Percentiles rank a stretch among this genome's conserved stretches.
phyloP scores from a whole-genome alignment of 306 rosid species.

The Leucaena leucocephala region DNA sequence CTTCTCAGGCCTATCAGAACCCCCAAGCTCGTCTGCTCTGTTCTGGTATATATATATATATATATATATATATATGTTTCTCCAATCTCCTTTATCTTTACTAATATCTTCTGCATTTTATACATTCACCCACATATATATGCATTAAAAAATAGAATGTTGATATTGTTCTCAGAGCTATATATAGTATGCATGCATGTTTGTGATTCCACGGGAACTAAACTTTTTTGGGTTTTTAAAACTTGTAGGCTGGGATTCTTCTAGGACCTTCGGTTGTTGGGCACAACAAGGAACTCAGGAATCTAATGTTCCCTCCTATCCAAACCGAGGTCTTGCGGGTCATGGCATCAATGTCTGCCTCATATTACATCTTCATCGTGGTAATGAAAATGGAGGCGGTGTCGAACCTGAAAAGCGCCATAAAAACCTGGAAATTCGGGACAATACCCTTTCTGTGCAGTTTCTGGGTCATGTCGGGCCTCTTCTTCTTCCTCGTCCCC shows the following conservation, averaged over 20 bases:
- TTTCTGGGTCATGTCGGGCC: neutral
- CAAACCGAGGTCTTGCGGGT: neutral
- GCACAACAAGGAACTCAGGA: neutral
- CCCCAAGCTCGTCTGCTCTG: conserved; percentile 52
- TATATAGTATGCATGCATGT: neutral
- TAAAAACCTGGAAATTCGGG: conserved; percentile 36
- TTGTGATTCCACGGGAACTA: neutral
- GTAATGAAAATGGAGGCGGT: conserved; percentile 29
- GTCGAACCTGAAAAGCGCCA: conserved; percentile 21
- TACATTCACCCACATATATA: no score
- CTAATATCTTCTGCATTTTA: no score
- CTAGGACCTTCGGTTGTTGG: conserved; percentile 42
- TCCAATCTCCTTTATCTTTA: no score
- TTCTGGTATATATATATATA: conserved; percentile 31
- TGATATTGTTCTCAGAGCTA: neutral
- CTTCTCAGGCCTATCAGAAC: conserved; percentile 55
- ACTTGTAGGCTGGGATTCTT: conserved; percentile 42
- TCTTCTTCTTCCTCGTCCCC: neutral
- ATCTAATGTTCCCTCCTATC: neutral
- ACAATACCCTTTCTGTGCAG: conserved; percentile 9
- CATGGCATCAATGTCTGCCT: neutral
- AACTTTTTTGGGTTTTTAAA: neutral
- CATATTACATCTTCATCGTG: conserved; percentile 26
- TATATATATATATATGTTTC: no score
- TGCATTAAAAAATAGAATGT: no score